A percentile compares a stretch with the other conserved stretches of the same genome.
These are phyloP conservation scores for Eucalyptus marginata DNA, from an alignment of 345 rosid species.

Conservation along the genomic window DNA sequence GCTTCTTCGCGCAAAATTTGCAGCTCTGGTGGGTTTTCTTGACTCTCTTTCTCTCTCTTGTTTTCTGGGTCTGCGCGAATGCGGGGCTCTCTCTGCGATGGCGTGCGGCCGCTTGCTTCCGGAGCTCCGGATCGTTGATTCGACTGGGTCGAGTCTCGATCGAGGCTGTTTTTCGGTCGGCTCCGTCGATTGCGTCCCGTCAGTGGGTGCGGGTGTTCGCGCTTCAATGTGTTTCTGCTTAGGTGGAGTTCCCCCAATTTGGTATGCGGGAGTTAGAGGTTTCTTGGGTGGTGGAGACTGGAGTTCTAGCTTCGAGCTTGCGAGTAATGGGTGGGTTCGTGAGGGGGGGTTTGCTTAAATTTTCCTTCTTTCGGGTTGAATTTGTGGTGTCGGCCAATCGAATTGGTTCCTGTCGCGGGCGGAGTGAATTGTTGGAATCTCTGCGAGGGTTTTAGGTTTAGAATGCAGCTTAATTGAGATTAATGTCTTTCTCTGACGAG, in stretches of 20 bases:
- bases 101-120: background rate
- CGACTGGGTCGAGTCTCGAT: background rate
- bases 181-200: background rate
- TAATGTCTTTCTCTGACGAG: background rate
- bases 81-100: background rate
- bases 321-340: background rate
- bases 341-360: background rate
- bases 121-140: background rate
- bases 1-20: background rate
- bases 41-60: background rate
- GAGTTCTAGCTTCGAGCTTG: background rate
- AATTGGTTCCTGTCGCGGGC: background rate
- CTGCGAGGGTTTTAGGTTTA: background rate
- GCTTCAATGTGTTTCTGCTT: background rate
- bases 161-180: background rate
- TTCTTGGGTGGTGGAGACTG: background rate
- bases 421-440: background rate
- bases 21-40: background rate
- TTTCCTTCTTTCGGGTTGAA: background rate
- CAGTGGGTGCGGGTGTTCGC: background rate
- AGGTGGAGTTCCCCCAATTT: background rate
- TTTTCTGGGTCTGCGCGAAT: background rate
- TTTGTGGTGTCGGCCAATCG: background rate
- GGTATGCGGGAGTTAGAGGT: background rate
- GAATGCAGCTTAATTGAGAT: background rate